Evolutionary conservation across 2,329 filamentous ascomycete species (phyloP), one percentile per base, ranked within the genome.

Genomic region (Shiraia sp.): DNA sequence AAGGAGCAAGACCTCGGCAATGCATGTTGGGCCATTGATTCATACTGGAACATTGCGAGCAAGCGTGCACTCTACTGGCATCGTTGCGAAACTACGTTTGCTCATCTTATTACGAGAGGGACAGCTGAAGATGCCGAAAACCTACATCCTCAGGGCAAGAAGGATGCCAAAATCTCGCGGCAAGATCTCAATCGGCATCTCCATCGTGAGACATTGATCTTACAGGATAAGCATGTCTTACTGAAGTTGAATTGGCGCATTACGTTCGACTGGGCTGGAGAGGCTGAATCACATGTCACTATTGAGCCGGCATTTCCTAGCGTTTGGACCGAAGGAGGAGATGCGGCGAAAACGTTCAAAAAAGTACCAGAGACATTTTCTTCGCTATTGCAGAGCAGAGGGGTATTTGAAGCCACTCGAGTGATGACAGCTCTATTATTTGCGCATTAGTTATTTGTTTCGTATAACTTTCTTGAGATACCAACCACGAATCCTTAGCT

Each of bases 251-350:
- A 76, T 42, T 89, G 86, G 86, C 72, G 67, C 32, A 82, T 87
- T 30, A 67, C 69, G 2, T 87, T 88, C 56, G 85, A 88, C 63
- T 88, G 85, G 85, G 85, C 84, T 0, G 86, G 86, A 5, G 86
- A 88, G 59, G 85, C 82, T 4, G 77, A 79, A 55, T 87, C 79
- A 51, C 72, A 72, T 31, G 66, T 88, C 12, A 70, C 69, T 4
- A 72, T 84, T 9, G 61, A 80, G 47, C 70, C 82, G 2, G 78
- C 79, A 4, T 70, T 83, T 28, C 85, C 85, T 72, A 6, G 80
- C 79, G 60, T 88, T 85, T 88, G 85, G 85, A 78, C 79, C 45
- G 73, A 80, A 42, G 73, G 19, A 4, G 19, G 71, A 30, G 85
- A 88, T 51, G 70, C 75, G 7, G 72, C 77, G 15, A 75, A 75